Evolutionary conservation across 2,329 filamentous ascomycete genomes (phyloP), one percentile per base, ranked within the genome.

Genomic region (Penicillium fuscoglaucum): DNA sequence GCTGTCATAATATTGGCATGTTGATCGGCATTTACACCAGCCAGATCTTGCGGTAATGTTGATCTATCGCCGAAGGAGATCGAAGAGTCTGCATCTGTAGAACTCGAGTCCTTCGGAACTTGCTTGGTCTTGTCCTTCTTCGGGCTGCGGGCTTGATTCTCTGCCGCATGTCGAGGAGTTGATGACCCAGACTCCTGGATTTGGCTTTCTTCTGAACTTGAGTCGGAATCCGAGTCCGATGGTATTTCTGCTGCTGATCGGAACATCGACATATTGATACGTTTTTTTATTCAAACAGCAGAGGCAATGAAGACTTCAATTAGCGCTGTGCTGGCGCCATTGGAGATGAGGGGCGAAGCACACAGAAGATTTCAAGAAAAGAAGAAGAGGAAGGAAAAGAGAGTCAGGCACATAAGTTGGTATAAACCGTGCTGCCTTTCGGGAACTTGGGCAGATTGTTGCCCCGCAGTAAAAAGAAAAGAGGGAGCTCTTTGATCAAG

Each of bases 1-100:
- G 76, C 69, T 17, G 78, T 78, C 72, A 80, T 74, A 45, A 79
- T 67, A 37, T 74, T 72, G 37, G 73, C 68, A 64, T 78, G 76
- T 5, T 68, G 71, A 37, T 75, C 72, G 6, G 68, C 63, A 57
- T 76, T 72, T 4, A 71, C 59, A 47, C 71, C 71, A 13, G 70
- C 62, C 6, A 68, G 55, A 15, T 68, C 67, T 24, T 67, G 64
- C n/a, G 68, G 61, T 33, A 59, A 40, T 10, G 45, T 31, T 15
- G 63, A 62, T 8, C 61, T 46, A 54, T 68, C 64, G 17, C 62
- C 63, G 29, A 65, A 56, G 28, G 65, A 63, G n/a, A 53, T 56
- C 17, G 64, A 66, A 12, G 54, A 44, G 19, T 61, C 64, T n/a
- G 52, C 39, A 26, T 62, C 59, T 29, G 61, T 58, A 46, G 57